A percentile compares a stretch with the other conserved stretches of the same genome.
Evolutionary conservation across 2,329 filamentous ascomycete genomes (phyloP).

Genomic region (Penicillium freii): DNA sequence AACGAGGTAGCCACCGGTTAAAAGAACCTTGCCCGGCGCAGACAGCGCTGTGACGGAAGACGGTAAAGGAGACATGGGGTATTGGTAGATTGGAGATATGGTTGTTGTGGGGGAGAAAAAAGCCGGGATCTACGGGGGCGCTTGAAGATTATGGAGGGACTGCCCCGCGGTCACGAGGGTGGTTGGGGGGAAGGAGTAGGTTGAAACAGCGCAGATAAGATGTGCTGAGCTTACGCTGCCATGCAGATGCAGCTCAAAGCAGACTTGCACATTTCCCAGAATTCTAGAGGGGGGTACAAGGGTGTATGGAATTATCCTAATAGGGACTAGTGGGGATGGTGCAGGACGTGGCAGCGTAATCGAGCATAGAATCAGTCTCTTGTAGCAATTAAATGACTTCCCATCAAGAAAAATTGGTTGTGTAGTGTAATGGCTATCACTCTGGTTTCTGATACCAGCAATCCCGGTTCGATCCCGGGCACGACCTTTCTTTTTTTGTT

Average conservation of each 20-base stretch:
- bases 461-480: conserved; percentile 13
- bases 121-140: conserved; percentile 10
- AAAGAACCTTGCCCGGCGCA: conserved; percentile 91
- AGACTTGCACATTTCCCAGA: not conserved
- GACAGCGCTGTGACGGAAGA: conserved; percentile 62
- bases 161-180: conserved; percentile 7
- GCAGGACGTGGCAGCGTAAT: not conserved
- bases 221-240: not conserved
- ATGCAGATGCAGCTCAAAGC: conserved; percentile 1
- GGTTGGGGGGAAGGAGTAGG: not conserved
- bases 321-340: conserved; percentile 14
- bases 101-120: conserved; percentile 12
- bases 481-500: conserved; percentile 1
- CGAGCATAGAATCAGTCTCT: not conserved
- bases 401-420: not conserved
- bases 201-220: not conserved
- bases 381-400: accelerated
- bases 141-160: not conserved
- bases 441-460: conserved; percentile 3
- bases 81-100: not conserved
- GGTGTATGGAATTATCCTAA: conserved; percentile 26
- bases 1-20: conserved; percentile 92
- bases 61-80: conserved; percentile 20
- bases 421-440: conserved; percentile 1
- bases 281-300: not conserved